Evolutionary conservation across 2,329 filamentous ascomycete genomes (phyloP).

Genomic region (Didymella exigua): DNA sequence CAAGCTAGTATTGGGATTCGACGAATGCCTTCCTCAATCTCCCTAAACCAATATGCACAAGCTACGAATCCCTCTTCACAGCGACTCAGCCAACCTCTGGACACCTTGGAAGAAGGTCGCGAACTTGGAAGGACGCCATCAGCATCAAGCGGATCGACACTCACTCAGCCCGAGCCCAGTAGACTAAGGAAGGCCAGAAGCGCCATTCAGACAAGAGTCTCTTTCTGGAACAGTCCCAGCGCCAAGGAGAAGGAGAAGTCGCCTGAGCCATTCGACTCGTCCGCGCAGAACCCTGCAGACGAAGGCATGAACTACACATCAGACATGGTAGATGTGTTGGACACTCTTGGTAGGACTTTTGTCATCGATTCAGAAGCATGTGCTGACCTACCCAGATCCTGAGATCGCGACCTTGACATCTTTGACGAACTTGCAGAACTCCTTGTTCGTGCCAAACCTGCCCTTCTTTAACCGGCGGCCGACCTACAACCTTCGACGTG

Average conservation of each 20-base stretch:
- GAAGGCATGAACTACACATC: slow-evolving; percentile 59
- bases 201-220: slow-evolving; percentile 36
- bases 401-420: slow-evolving; percentile 83
- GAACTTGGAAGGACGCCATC: slow-evolving; percentile 31
- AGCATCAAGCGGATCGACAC: slow-evolving; percentile 24
- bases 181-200: slow-evolving; percentile 38
- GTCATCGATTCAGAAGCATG: neutral
- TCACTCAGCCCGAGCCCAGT: slow-evolving; percentile 22
- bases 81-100: slow-evolving; percentile 34
- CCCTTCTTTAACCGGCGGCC: slow-evolving; percentile 79
- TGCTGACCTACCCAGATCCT: slow-evolving; percentile 64
- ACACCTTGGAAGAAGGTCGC: slow-evolving; percentile 37
- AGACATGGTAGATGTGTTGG: slow-evolving; percentile 69
- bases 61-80: slow-evolving; percentile 28
- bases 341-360: slow-evolving; percentile 65
- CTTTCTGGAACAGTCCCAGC: slow-evolving; percentile 32
- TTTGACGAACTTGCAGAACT: slow-evolving; percentile 88
- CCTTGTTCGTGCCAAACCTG: slow-evolving; percentile 82
- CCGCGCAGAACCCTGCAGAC: slow-evolving; percentile 1
- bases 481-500: slow-evolving; percentile 73
- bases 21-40: slow-evolving; percentile 38
- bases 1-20: slow-evolving; percentile 47
- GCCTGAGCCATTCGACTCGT: neutral
- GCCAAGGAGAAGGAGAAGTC: slow-evolving; percentile 15
- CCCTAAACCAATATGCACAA: slow-evolving; percentile 29